phyloP scores from a whole-genome alignment of 2,329 filamentous ascomycete species.

The Zasmidium citrigriseum region DNA sequence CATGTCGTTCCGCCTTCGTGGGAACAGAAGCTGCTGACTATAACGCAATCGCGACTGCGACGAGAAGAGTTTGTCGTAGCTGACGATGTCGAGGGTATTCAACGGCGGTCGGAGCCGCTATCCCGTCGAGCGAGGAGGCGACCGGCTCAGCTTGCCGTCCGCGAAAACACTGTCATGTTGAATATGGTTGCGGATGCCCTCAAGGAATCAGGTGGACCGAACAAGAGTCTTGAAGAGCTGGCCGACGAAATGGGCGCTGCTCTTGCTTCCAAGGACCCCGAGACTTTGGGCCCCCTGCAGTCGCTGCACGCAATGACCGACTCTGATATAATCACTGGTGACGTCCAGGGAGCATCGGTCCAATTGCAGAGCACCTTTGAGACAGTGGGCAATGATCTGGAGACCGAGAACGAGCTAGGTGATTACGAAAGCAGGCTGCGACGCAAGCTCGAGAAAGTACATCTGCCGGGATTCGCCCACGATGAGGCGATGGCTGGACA shows the following conservation, averaged over 20 bases:
- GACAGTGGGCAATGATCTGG: not conserved
- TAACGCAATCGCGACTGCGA: not conserved
- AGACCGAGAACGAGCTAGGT: not conserved
- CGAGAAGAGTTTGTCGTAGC: not conserved
- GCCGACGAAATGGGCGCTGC: not conserved
- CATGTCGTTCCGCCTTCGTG: not conserved
- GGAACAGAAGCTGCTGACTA: not conserved
- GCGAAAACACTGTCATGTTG: not conserved
- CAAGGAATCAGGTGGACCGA: not conserved
- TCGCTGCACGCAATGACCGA: conserved; percentile 9
- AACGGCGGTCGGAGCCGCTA: not conserved
- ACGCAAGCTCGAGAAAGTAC: not conserved
- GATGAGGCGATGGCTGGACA: not conserved
- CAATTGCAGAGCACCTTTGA: not conserved
- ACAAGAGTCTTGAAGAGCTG: not conserved
- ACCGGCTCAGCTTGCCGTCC: not conserved
- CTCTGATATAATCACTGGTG: not conserved
- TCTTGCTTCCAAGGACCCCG: not conserved
- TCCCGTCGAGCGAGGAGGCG: conserved; percentile 1
- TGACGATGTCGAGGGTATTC: not conserved
- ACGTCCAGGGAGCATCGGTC: not conserved
- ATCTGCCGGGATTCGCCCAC: not conserved
- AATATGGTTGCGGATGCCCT: not conserved
- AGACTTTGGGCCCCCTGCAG: conserved; percentile 8
- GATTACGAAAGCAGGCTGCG: not conserved